Base-by-base conservation (phyloP, 2,329 filamentous ascomycete species). In the Aaosphaeria pasadenensis region DNA sequence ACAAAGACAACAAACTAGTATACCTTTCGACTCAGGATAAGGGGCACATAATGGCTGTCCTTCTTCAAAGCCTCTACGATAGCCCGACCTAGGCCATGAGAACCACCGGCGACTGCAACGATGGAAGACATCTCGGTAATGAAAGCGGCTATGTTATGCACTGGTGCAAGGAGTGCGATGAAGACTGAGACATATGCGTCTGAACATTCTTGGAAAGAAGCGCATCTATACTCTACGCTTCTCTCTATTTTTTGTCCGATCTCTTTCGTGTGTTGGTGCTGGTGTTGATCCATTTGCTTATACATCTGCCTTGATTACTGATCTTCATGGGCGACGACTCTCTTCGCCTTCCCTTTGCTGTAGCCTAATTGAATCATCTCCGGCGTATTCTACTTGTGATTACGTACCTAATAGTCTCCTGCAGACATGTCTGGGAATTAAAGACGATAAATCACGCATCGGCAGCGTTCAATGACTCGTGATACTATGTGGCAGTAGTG, bases 21-120 rank as follows among this genome's bases (percentile, higher is more conserved):
- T 55, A 71, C 75, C 53, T 69, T 70, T 33, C 76, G 71, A 5
- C 69, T 62, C 4, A 78, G 54, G 6, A 77, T 61, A 24, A 74
- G 53, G 7, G 76, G 59, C 7, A 72, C 49, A 44, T 73, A 67
- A 31, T 70, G 66, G 43, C 46, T 63, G n/a, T 47, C 59, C 11
- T 53, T 62, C 6, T 52, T 56, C 9, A 79, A 51, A 29, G 64
- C 70, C n/a, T 79, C 74, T 17, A 78, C 71, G 36, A 80, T 66
- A 4, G 74, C 68, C 13, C 69, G 70, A 5, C 76, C 76, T 3
- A 79, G 58, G 11, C 67, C 65, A 13, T 73, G 74, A 1, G 71
- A 72, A n/a, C 76, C 76, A 35, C 76, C 76, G 6, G 76, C 74
- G 11, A 79, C 70, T 40, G 73, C 76, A 43, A 78, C 60, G 30